These are phyloP conservation scores for Dactylella cylindrospora DNA, from an alignment of 2,329 filamentous ascomycete species.

Conservation along the genomic window DNA sequence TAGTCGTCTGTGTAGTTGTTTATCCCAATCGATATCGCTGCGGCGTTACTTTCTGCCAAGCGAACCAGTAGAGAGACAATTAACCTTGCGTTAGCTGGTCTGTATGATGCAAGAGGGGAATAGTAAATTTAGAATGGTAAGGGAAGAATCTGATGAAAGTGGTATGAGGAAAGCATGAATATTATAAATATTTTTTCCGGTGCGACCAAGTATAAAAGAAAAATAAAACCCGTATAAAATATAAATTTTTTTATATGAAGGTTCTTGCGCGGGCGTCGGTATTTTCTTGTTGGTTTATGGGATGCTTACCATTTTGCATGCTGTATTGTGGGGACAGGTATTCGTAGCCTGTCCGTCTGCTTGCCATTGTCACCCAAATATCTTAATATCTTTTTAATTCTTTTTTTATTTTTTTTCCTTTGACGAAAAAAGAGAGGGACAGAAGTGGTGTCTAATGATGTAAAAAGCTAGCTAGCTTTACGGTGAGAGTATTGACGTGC, in stretches of 20 bases:
- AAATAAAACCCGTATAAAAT: too few species aligned
- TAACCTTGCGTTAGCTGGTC: slow-evolving; percentile 15
- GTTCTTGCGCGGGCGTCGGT: too few species aligned
- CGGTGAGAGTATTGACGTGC: slow-evolving; percentile 42
- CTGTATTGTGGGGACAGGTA: slow-evolving; percentile 45
- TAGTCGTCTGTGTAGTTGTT: slow-evolving; percentile 41
- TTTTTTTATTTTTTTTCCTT: too few species aligned
- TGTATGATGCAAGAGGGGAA: slow-evolving; percentile 1
- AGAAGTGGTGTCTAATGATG: slow-evolving; percentile 42
- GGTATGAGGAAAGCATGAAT: slow-evolving; percentile 28
- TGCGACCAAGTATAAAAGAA: too few species aligned
- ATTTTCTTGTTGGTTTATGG: too few species aligned
- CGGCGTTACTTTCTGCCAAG: slow-evolving; percentile 30
- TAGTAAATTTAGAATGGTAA: slow-evolving; percentile 3
- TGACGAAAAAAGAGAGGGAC: too few species aligned
- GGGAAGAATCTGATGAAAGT: slow-evolving; percentile 18
- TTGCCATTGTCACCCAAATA: slow-evolving; percentile 45
- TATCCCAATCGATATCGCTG: slow-evolving; percentile 40
- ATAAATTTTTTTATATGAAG: too few species aligned
- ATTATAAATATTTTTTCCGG: slow-evolving; percentile 41
- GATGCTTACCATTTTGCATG: slow-evolving; percentile 43
- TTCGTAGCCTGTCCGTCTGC: slow-evolving; percentile 43
- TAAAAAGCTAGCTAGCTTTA: slow-evolving; percentile 37
- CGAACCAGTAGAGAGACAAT: slow-evolving; percentile 10
- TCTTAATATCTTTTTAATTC: slow-evolving; percentile 27